Evolutionary conservation across 805 yeast species (phyloP), one percentile per base, ranked within the genome.

Genomic region (Yamadazyma laniorum): DNA sequence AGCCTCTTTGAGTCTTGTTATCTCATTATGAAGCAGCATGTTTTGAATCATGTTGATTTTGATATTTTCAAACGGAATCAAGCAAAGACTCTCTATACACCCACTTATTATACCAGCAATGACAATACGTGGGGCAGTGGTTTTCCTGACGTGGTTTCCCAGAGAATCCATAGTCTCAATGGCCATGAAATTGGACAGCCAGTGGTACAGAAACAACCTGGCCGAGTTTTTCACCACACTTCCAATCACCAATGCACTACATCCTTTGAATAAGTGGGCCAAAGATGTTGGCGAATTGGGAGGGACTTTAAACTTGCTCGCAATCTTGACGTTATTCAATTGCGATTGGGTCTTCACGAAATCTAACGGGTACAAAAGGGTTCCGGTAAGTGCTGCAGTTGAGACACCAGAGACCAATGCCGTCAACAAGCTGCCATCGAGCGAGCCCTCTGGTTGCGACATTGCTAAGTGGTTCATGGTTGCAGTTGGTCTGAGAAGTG

Each of bases 31-130:
- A 28, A 61, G 49, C 3, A 57, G 45, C 34, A 80, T 69, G 53
- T 83, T 80, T 51, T 87, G 95, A 44, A 88, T 81, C 85, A 85
- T 77, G 6, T 83, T 72, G 2, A 85, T 81, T 55, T 88, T 88
- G 48, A 88, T 70, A 52, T 82, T 85, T 54, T 91, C 99, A 57
- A 91, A 90, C 0, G 98, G 99, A 14, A 93, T 85, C 16, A 91
- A 78, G 72, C 85, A 76, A 23, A 89, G 46, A 2, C 95, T 80
- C 58, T 93, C 98, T 30, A 82, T 64, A 40, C 84, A 70, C 2
- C 95, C 98, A 4, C 95, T 85, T 67, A 87, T 75, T 1, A 73
- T 71, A 7, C 95, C 96, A 3, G 96, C 96, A 42, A 85, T 79
- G 6, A 87, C 85, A 28, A 87, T 74, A 50, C 88, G 72, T 7